These are phyloP conservation scores for Cryptosporidium baileyi DNA, from an alignment of 169 alveolate genomes.

Conservation along the genomic window DNA sequence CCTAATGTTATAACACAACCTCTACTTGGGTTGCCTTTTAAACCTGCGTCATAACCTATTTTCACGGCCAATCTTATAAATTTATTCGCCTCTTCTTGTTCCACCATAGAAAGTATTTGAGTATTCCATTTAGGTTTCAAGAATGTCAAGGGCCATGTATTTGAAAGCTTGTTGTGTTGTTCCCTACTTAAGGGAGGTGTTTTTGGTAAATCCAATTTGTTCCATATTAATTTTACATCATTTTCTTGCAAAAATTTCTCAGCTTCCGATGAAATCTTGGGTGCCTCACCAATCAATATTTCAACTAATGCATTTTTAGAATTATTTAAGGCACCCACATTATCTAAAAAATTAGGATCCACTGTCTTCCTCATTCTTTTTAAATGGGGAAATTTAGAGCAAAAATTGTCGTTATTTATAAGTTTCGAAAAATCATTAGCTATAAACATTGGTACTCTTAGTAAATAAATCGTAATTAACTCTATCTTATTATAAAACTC, in stretches of 20 bases:
- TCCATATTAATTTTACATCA: not conserved
- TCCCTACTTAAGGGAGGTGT: conserved; percentile 79
- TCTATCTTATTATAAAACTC: conserved; percentile 3
- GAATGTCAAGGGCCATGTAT: conserved; percentile 82
- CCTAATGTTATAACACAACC: conserved; percentile 80
- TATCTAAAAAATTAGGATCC: not conserved
- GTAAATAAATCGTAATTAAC: not conserved
- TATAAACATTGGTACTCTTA: conserved; percentile 1
- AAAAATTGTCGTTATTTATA: not conserved
- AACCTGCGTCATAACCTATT: conserved; percentile 11
- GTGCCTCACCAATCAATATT: conserved; percentile 28
- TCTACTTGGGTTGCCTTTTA: conserved; percentile 61
- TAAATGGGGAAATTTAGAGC: conserved; percentile 21
- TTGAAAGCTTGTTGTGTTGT: conserved; percentile 77
- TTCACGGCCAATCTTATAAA: conserved; percentile 31
- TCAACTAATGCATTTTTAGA: too few species aligned
- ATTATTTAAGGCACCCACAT: not conserved
- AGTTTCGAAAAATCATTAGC: conserved; percentile 25
- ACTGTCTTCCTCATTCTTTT: conserved; percentile 35
- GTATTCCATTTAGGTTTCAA: conserved; percentile 79
- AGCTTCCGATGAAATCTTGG: not conserved
- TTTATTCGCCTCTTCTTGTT: conserved; percentile 65
- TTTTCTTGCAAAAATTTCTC: not conserved
- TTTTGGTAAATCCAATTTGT: conserved; percentile 73
- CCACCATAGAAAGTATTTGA: conserved; percentile 34